Evolutionary conservation across 2,329 filamentous ascomycete species (phyloP).

Genomic region (Elsinoe batatas): DNA sequence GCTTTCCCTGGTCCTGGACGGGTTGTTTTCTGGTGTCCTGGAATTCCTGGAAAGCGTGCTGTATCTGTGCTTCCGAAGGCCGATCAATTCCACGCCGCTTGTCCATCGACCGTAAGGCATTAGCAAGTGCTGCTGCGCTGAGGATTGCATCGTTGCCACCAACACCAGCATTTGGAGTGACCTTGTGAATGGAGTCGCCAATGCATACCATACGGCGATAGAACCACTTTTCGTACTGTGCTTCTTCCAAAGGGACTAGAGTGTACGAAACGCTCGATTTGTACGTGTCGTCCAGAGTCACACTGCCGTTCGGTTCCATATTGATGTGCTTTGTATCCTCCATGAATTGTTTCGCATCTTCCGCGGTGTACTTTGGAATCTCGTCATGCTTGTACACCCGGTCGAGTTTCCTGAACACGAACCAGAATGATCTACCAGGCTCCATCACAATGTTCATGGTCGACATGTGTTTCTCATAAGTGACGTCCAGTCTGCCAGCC

Average conservation of each 20-base stretch:
- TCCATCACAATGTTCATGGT: constrained; percentile 26
- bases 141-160: constrained; percentile 22
- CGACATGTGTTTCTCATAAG: constrained; percentile 20
- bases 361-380: constrained; percentile 27
- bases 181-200: constrained; percentile 22
- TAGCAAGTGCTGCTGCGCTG: constrained; percentile 20
- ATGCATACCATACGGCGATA: constrained; percentile 21
- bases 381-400: constrained; percentile 24
- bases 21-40: constrained; percentile 18
- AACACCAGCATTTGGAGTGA: constrained; percentile 19
- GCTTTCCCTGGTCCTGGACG: constrained; percentile 15
- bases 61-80: constrained; percentile 5
- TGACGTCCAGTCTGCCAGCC: constrained; percentile 17
- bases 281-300: constrained; percentile 20
- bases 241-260: constrained; percentile 24
- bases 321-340: neutral
- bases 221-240: constrained; percentile 20
- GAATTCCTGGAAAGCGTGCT: constrained; percentile 16
- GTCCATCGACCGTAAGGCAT: constrained; percentile 17
- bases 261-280: constrained; percentile 21
- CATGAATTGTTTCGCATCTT: constrained; percentile 25
- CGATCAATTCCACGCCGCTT: constrained; percentile 9
- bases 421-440: constrained; percentile 29
- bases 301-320: constrained; percentile 18
- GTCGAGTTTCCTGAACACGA: constrained; percentile 26